Percentiles rank a stretch among this genome's conserved stretches.
Evolutionary conservation across 306 rosid species (phyloP).

Genomic region (Senna siamea): DNA sequence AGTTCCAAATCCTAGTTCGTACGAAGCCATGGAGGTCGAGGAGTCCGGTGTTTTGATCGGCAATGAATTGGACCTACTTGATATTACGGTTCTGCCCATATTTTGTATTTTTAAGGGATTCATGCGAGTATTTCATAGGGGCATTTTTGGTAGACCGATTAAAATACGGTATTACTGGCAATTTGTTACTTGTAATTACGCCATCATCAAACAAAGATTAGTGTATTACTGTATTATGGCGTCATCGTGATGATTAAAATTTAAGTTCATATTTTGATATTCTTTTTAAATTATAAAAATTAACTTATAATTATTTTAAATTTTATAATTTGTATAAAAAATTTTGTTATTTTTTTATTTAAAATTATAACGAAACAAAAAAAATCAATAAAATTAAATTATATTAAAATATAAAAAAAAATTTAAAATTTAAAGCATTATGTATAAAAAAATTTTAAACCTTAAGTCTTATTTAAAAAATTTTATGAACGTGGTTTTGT

Average conservation of each 20-base stretch:
- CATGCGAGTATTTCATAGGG: constrained; percentile 19
- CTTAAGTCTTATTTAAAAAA: too few species aligned
- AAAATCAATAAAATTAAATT: too few species aligned
- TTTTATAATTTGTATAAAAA: too few species aligned
- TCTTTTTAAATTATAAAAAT: too few species aligned
- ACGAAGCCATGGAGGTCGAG: constrained; percentile 68
- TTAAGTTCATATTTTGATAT: too few species aligned
- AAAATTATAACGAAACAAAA: too few species aligned
- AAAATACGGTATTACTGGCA: constrained; percentile 32
- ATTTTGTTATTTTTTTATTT: too few species aligned
- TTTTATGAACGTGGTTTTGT: too few species aligned
- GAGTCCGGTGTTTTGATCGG: constrained; percentile 75
- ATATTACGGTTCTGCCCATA: constrained; percentile 56
- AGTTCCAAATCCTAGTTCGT: constrained; percentile 73
- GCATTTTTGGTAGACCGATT: constrained; percentile 13
- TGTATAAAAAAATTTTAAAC: too few species aligned
- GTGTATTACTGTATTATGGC: not conserved
- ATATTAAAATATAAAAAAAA: too few species aligned
- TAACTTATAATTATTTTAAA: too few species aligned
- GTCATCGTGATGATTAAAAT: not conserved
- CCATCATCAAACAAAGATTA: not conserved
- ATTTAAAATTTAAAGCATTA: too few species aligned
- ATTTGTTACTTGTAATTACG: constrained; percentile 33
- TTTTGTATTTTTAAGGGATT: not conserved
- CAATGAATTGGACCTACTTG: constrained; percentile 42